Base-by-base conservation (phyloP, 2,329 filamentous ascomycete species). In the Calonectria honghensis region DNA sequence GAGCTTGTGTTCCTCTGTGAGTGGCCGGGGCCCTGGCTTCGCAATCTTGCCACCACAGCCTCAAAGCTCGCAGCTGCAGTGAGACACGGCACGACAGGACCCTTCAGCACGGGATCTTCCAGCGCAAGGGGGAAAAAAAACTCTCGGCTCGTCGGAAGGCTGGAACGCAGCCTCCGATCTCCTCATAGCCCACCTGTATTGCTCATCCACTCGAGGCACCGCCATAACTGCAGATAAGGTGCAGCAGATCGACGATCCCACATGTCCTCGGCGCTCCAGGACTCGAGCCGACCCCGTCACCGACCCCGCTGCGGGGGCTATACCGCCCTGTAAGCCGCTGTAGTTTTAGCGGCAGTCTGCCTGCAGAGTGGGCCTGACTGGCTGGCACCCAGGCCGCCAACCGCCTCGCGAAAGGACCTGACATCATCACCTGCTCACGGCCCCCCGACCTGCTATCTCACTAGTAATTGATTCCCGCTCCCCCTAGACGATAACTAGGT, bases 341-440 rank as follows among this genome's bases (percentile, higher is more conserved):
- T 64, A 59, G 31, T 48, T 35, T 70, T 65, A 70, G 71, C 31
- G 66, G 14, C 41, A 35, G 50, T 29, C 48, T 69, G n/a, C 54
- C 35, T 57, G 13, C 37, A 31, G 7, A 64, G 48, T 48, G 66
- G 57, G 59, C 37, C 48, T 35, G 41, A 48, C 27, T 39, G 63
- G 41, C 57, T 45, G 31, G 35, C 59, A 57, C 57, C 59, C 52
- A 63, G 31, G 32, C 51, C 27, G 35, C 31, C 64, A 57, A 61
- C 45, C n/a, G 24, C 31, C 67, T 35, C 20, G 37, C 64, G 45
- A 45, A 52, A 70, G 73, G 73, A 78, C 76, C 79, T 81, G 79
- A 81, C 79, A 81, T 81, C 79, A 81, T 80, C 79, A 81, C 73
- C 69, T 64, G 50, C 68, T 50, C 48, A 64, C 29, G 66, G 45